Evolutionary conservation across 2,329 filamentous ascomycete species (phyloP).

Genomic region (Dactylellina sp.): DNA sequence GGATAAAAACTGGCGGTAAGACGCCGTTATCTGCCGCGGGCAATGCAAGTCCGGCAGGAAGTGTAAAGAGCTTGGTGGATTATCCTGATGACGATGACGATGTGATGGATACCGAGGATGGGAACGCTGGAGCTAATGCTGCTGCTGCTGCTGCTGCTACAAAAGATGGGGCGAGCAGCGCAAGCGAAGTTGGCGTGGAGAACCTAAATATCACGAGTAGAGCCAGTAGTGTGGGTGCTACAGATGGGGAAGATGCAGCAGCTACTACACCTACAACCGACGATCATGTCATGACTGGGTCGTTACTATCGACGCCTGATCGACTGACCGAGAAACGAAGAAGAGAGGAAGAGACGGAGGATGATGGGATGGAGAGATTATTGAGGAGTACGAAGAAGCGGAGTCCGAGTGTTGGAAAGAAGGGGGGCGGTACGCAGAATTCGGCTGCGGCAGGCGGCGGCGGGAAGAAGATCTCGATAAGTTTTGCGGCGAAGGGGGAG

Average conservation of each 20-base stretch:
- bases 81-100: slow-evolving; percentile 93
- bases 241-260: slow-evolving; percentile 23
- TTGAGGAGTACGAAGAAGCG: slow-evolving; percentile 64
- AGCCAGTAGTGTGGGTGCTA: slow-evolving; percentile 35
- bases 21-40: slow-evolving; percentile 61
- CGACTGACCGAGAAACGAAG: slow-evolving; percentile 87
- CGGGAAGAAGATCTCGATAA: slow-evolving; percentile 61
- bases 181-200: slow-evolving; percentile 35
- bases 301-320: slow-evolving; percentile 72
- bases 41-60: slow-evolving; percentile 74
- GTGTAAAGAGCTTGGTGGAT: slow-evolving; percentile 82
- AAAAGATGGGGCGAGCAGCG: slow-evolving; percentile 60
- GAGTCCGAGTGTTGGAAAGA: slow-evolving; percentile 50
- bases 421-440: slow-evolving; percentile 10
- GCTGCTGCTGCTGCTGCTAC: slow-evolving; percentile 60
- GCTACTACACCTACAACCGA: slow-evolving; percentile 22
- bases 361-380: slow-evolving; percentile 89
- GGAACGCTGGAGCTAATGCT: slow-evolving; percentile 62
- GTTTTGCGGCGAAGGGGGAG: slow-evolving; percentile 51
- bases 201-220: slow-evolving; percentile 46
- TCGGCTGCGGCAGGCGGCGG: slow-evolving; percentile 57
- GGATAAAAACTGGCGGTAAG: slow-evolving; percentile 60
- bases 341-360: slow-evolving; percentile 81
- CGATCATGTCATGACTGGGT: slow-evolving; percentile 60
- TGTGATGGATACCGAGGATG: slow-evolving; percentile 72